Base-by-base conservation (phyloP, 306 rosid species). In the Parietaria judaica region DNA sequence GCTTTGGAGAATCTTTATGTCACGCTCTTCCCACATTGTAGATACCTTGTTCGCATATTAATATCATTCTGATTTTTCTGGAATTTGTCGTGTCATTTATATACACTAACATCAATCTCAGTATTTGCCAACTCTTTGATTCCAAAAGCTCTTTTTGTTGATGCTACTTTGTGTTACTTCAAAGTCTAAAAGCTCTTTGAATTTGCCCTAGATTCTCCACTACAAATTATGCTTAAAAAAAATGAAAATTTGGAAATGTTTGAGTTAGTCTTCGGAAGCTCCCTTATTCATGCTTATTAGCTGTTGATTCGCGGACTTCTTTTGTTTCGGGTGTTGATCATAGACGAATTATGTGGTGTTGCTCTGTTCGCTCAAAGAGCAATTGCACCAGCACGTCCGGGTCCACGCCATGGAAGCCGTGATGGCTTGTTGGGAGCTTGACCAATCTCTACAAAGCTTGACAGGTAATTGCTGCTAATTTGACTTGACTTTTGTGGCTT, bases 391-490 rank as follows among this genome's bases (percentile, higher is more conserved):
- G 56, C 96, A 88, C 74, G 96, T 88, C 44, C 82, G 89, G 38
- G 85, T 85, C 65, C 96, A 88, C 79, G 96, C 96, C 39, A 88
- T 84, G 92, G 94, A 88, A 63, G 96, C 96, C n/a, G 96, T 88
- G 46, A 83, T 84, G 96, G 89, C 94, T 61, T 88, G 96, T 65
- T 88, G 96, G 96, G 94, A 88, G 77, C 87, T 88, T 23, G 94
- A 88, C 77, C 96, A 88, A 58, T 76, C 87, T 71, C 87, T 88
- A 13, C 96, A 88, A 53, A 80, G 86, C 82, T 80, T 88, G 77
- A 88, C 96, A 11, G 96, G 96, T 88, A 72, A 73, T 8, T 23
- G 2, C 31, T 23, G 31, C 31, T 23, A 23, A 23, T 23, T 23
- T 23, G 31, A 23, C 31, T 23, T 1, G 31, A 23, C 31, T 23